Evolutionary conservation across 2,329 filamentous ascomycete genomes (phyloP).

Genomic region (Neofusicoccum umdonicola): DNA sequence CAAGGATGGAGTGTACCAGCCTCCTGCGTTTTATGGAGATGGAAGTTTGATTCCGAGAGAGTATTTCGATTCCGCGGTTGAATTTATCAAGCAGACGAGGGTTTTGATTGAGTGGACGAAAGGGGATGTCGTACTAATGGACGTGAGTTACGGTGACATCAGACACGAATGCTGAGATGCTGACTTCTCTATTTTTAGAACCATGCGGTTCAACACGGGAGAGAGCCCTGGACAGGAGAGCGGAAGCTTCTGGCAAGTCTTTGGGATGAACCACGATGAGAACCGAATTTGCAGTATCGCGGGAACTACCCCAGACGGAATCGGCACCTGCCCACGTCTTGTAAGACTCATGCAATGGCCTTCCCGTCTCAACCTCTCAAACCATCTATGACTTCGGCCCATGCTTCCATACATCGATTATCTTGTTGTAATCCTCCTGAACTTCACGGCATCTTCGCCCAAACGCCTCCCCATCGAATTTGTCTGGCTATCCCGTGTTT

Average conservation of each 20-base stretch:
- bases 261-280: slow-evolving; percentile 14
- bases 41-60: slow-evolving; percentile 13
- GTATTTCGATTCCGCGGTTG: slow-evolving; percentile 15
- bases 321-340: no score
- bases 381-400: no score
- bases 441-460: no score
- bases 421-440: no score
- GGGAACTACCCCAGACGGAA: no score
- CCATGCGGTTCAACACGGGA: slow-evolving; percentile 18
- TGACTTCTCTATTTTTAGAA: neutral
- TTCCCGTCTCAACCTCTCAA: no score
- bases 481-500: no score
- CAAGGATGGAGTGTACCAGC: slow-evolving; percentile 1
- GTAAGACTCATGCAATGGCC: no score
- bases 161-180: no score
- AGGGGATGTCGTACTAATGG: slow-evolving; percentile 18
- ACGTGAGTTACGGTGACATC: neutral
- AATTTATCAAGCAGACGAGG: slow-evolving; percentile 15
- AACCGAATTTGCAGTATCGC: neutral
- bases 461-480: no score
- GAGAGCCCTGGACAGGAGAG: slow-evolving; percentile 18
- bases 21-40: neutral
- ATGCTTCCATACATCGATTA: no score
- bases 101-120: slow-evolving; percentile 15
- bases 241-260: slow-evolving; percentile 18